These are phyloP conservation scores for Solanum pinnatisectum DNA, from an alignment of 257 asterid species.

Conservation along the genomic window DNA sequence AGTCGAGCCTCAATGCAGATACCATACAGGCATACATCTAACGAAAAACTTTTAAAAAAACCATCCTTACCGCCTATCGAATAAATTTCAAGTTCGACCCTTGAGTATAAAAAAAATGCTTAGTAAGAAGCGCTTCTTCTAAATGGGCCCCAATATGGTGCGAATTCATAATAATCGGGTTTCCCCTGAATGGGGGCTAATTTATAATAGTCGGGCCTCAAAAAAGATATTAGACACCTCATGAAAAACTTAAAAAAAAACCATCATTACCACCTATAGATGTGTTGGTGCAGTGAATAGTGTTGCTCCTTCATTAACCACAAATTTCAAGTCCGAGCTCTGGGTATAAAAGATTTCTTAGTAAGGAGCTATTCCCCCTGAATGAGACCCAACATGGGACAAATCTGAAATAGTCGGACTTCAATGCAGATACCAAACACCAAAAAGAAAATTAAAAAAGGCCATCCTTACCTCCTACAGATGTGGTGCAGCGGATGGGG, in stretches of 20 bases:
- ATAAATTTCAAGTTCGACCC: neutral
- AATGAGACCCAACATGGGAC: neutral
- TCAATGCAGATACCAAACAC: neutral
- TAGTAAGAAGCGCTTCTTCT: no score
- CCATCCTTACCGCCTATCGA: no score
- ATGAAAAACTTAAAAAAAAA: no score
- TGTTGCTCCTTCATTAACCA: neutral
- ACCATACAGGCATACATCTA: neutral
- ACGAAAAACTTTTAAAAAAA: neutral
- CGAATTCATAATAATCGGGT: no score
- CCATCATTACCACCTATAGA: neutral
- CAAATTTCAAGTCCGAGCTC: neutral
- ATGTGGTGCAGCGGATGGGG: neutral
- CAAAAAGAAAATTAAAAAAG: no score
- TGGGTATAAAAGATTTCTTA: no score
- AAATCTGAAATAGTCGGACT: neutral
- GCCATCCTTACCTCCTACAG: neutral
- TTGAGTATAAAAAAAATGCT: neutral
- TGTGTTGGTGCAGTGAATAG: neutral
- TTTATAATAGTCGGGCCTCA: neutral
- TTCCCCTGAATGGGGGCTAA: no score
- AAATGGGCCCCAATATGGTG: no score
- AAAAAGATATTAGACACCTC: neutral
- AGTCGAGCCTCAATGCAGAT: neutral
- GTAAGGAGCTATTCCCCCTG: neutral